A percentile compares a stretch with the other conserved stretches of the same genome.
Evolutionary conservation across 495 filamentous ascomycete species (phyloP).

Genomic region (Tuber umbilicatum): DNA sequence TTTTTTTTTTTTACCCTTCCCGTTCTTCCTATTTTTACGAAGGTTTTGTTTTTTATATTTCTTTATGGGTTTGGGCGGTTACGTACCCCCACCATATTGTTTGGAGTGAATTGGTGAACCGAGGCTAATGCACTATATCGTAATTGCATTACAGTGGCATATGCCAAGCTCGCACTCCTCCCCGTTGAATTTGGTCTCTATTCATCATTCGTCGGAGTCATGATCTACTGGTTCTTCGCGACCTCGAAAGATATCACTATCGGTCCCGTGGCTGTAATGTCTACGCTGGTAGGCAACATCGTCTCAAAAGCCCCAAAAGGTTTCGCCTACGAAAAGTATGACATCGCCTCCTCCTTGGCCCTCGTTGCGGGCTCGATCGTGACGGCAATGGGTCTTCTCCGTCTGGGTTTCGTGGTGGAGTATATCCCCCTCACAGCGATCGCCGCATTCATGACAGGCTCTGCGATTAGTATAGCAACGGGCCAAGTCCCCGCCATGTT

Average conservation of each 20-base stretch:
- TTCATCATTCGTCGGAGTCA: constrained; percentile 94
- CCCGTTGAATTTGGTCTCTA: constrained; percentile 81
- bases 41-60: background rate
- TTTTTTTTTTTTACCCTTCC: background rate
- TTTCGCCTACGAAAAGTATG: constrained; percentile 45
- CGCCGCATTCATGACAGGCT: constrained; percentile 96
- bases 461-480: constrained; percentile 79
- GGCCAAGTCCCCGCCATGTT: constrained; percentile 85
- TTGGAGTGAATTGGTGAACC: background rate
- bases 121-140: background rate
- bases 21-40: background rate
- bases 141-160: constrained; percentile 57
- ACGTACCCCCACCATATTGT: background rate
- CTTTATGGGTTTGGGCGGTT: background rate
- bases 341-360: constrained; percentile 70
- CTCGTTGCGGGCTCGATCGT: constrained; percentile 80
- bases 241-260: constrained; percentile 99
- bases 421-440: constrained; percentile 89
- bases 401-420: constrained; percentile 88
- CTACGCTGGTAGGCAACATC: constrained; percentile 76
- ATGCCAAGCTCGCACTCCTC: constrained; percentile 76
- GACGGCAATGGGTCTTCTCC: constrained; percentile 66
- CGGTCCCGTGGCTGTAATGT: constrained; percentile 96
- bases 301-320: constrained; percentile 62
- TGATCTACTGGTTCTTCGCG: constrained; percentile 97